A percentile compares a stretch with the other conserved stretches of the same genome.
Evolutionary conservation across 2,329 filamentous ascomycete genomes (phyloP).

Genomic region (Diaporthe destruens): DNA sequence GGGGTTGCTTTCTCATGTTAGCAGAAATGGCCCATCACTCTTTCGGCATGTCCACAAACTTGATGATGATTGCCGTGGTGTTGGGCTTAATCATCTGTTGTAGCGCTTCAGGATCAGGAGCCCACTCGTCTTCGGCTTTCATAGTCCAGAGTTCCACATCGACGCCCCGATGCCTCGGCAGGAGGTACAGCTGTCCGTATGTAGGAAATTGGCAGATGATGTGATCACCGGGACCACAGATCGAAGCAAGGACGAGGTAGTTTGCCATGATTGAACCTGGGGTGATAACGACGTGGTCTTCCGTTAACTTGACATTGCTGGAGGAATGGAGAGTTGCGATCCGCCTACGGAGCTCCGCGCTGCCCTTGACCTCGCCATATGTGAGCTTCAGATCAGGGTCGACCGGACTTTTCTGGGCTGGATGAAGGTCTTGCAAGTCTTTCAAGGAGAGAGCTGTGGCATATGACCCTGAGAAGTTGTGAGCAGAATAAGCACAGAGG

Average conservation of each 20-base stretch:
- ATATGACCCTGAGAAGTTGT: constrained; percentile 8
- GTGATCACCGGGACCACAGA: constrained; percentile 26
- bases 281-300: constrained; percentile 24
- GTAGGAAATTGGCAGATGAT: constrained; percentile 31
- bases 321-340: constrained; percentile 21
- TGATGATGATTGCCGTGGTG: constrained; percentile 27
- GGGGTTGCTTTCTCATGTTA: constrained; percentile 13
- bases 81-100: constrained; percentile 20
- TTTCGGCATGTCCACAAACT: neutral
- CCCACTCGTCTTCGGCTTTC: constrained; percentile 17
- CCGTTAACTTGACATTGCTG: constrained; percentile 5
- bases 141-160: constrained; percentile 25
- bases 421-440: constrained; percentile 19
- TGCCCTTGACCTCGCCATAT: constrained; percentile 20
- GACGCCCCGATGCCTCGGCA: constrained; percentile 19
- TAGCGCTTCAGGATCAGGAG: neutral
- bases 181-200: constrained; percentile 28
- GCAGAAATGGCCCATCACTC: neutral
- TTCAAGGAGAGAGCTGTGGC: constrained; percentile 2
- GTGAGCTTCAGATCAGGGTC: constrained; percentile 28
- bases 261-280: constrained; percentile 32
- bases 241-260: constrained; percentile 20
- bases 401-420: constrained; percentile 8
- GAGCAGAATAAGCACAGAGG: neutral
- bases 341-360: constrained; percentile 1